Base-by-base conservation (phyloP, 2,329 filamentous ascomycete species). In the Paecilomyces sp. region DNA sequence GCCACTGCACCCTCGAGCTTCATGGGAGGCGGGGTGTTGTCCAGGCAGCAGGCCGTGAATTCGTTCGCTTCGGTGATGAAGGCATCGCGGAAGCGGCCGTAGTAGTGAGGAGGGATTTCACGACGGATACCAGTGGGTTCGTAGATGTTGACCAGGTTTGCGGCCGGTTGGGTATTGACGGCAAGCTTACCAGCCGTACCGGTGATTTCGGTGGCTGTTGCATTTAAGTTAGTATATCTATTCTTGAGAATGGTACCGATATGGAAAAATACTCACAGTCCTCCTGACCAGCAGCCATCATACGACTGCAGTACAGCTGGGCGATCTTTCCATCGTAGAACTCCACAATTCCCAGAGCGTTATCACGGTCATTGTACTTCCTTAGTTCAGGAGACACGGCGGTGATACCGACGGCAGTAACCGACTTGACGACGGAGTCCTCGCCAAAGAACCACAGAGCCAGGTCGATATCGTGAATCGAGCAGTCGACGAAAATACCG, bases 401-500 rank as follows among this genome's bases (percentile, higher is more conserved):
- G 2, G 81, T 84, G 64, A 85, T 82, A 9, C 85, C 85, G 1
- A 82, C 73, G 0, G 83, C 83, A 0, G 78, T 77, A 8, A 85
- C 82, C 55, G 76, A 80, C 72, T 86, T 87, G 63, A 85, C 78
- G 13, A 77, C 71, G 50, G 75, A 77, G 54, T 82, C 78, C 54
- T 81, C 73, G 9, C 83, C 83, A 67, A 87, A 85, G 76, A 83
- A 87, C 84, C 85, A 88, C 1, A 87, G 75, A 0, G 84, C 79
- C 1, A 88, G 79, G 62, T 87, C 85, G 65, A 89, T 89, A 66
- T 89, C 87, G 76, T 89, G 87, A 67, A 89, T 85, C 57, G 83
- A 85, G 75, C 84, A 87, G 76, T 89, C 87, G 60, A 89, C 87
- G 65, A 89, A 89, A 69, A 89, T 88, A 24, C 86, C 86, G 34